phyloP scores from a whole-genome alignment of 108 stramenopile species.

The Licmophora abbreviata region DNA sequence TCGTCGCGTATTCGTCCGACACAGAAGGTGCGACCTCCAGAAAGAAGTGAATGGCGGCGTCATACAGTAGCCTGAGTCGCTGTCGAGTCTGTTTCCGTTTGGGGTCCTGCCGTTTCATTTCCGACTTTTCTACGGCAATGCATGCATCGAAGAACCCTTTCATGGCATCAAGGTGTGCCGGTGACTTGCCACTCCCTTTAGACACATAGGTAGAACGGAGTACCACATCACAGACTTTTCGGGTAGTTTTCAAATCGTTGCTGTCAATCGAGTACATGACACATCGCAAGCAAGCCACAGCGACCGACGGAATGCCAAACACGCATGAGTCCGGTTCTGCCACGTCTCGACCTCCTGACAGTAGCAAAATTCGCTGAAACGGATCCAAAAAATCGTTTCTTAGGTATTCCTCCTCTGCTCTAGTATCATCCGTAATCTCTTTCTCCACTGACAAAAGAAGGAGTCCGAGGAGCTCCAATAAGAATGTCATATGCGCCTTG shows the following conservation, averaged over 20 bases:
- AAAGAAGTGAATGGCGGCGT: slow-evolving; percentile 47
- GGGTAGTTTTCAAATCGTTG: slow-evolving; percentile 17
- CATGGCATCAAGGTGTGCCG: slow-evolving; percentile 25
- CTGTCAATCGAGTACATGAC: slow-evolving; percentile 20
- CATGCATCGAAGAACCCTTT: slow-evolving; percentile 35
- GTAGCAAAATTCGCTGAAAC: slow-evolving; percentile 52
- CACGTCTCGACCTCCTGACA: slow-evolving; percentile 28
- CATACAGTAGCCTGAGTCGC: slow-evolving; percentile 34
- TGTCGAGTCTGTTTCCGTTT: slow-evolving; percentile 17
- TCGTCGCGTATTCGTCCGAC: not conserved
- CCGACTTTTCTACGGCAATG: slow-evolving; percentile 28
- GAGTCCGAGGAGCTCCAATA: slow-evolving; percentile 45
- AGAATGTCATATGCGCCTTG: slow-evolving; percentile 27
- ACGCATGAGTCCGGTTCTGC: slow-evolving; percentile 14
- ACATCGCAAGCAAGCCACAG: slow-evolving; percentile 29
- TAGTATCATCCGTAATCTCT: no score
- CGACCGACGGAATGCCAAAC: slow-evolving; percentile 26
- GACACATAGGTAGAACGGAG: slow-evolving; percentile 31
- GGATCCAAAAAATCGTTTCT: slow-evolving; percentile 15
- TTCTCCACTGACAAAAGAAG: slow-evolving; percentile 18
- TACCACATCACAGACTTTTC: slow-evolving; percentile 50
- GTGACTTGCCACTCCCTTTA: slow-evolving; percentile 17
- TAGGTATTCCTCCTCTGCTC: no score
- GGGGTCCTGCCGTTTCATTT: slow-evolving; percentile 5
- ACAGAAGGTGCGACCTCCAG: not conserved